Base-by-base conservation (phyloP, 768 basidiomycete genomes). In the Collybiopsis luxurians region DNA sequence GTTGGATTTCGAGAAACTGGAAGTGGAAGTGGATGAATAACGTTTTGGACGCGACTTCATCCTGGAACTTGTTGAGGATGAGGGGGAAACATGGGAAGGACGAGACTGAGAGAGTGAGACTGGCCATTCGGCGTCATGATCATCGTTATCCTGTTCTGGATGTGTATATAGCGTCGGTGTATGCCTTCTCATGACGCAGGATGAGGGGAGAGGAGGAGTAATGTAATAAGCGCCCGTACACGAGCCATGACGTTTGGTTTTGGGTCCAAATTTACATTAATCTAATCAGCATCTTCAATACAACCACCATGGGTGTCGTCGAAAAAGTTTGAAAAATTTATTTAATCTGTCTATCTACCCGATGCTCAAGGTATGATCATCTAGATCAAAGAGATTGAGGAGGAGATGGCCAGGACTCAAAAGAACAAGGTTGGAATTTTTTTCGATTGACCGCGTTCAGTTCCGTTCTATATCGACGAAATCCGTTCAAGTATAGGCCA, bases 381-480 rank as follows among this genome's bases (percentile, higher is more conserved):
- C 55, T 24, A 95, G 93, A 96, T 97, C 64, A 95, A 94, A 71
- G 93, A 91, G 71, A 96, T 96, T 60, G 92, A 98, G 82, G 91
- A 92, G 92, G 69, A 74, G 89, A 43, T 57, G 49, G 53, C 38
- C 15, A 26, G 34, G 94, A 92, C 93, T 49, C 94, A 96, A 76
- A 98, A 98, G 79, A 98, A 98, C 73, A 96, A 92, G 82, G 94
- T 87, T 60, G 68, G 65, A 43, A 45, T 49, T 27, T 21, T 30
- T 27, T 21, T 30, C 43, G 52, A n/a, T 26, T 21, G 24, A 46
- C 28, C 34, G 28, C 30, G 31, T 9, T n/a, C 19, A 39, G 13
- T 51, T 19, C 51, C 40, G 44, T 11, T 60, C 55, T 60, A n/a
- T n/a, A 51, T 11, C 53, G 50, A 51, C 61, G 52, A 58, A 49